Base-by-base conservation (phyloP, 2,329 filamentous ascomycete species). In the Fusarium tupiense region DNA sequence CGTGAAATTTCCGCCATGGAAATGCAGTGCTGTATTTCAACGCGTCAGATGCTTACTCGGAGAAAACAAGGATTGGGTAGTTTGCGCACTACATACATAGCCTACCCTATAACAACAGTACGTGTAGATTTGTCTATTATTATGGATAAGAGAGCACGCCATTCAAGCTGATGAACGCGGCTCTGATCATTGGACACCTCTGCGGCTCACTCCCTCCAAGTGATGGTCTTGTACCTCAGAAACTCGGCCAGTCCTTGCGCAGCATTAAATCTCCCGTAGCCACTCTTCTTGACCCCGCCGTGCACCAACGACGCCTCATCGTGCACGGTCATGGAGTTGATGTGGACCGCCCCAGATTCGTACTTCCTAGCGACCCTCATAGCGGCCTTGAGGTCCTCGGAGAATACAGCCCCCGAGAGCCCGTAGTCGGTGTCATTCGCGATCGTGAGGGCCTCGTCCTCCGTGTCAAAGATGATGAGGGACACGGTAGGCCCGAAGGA, bases 381-480 rank as follows among this genome's bases (percentile, higher is more conserved):
- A 0, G 86, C 91, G 37, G 85, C 83, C 52, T 85, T 82, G 60
- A 95, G 81, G 78, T 93, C 90, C 76, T 88, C 84, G 0, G 93
- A 94, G 81, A 94, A 96, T 6, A 96, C 88, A 0, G 93, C 88
- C 7, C 89, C 87, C 7, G 87, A 85, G 11, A 97, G 87, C 4
- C 93, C 93, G 79, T 94, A 96, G 61, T 94, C 92, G 9, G 91
- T 94, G 76, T 95, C 92, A 79, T 96, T 96, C 14, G 93, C 93
- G 31, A 96, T 84, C 31, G 85, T 83, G 26, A 96, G 80, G 0
- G 93, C 93, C 73, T 94, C 91, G 33, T 94, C 92, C 50, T 93
- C 91, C 6, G 82, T 85, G 16, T 90, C 86, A 35, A 95, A 86
- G 17, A 88, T 85, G 24, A 91, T 88, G 24, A 96, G 77, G 10